A percentile compares a stretch with the other conserved stretches of the same genome.
Evolutionary conservation across 257 asterid species (phyloP).

Genomic region (Dorcoceras hygrometricum): DNA sequence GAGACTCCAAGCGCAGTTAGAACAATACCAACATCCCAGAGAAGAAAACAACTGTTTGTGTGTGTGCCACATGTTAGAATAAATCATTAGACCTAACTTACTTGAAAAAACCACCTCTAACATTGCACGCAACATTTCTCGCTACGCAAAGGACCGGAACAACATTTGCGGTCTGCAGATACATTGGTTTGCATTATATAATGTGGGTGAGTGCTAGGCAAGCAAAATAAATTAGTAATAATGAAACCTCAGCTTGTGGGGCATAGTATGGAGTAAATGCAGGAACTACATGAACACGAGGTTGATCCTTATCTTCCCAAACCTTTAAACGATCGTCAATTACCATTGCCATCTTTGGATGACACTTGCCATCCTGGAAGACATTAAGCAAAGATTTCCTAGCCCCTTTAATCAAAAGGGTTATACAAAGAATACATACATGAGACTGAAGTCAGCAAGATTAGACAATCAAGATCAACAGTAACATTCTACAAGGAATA

Average conservation of each 20-base stretch:
- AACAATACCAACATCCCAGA: conserved; percentile 13
- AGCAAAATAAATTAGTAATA: conserved; percentile 18
- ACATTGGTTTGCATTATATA: conserved; percentile 19
- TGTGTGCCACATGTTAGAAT: conserved; percentile 20
- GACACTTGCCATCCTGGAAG: conserved; percentile 85
- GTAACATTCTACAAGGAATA: conserved; percentile 10
- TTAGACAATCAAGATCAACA: background rate
- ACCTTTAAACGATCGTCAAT: conserved; percentile 95
- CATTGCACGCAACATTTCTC: conserved; percentile 98
- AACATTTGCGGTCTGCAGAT: conserved; percentile 65
- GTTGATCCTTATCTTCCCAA: conserved; percentile 98
- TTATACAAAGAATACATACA: conserved; percentile 4
- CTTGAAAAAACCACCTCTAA: conserved; percentile 94
- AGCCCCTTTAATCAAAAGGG: conserved; percentile 48
- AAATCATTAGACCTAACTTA: conserved; percentile 36
- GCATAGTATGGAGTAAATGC: conserved; percentile 96
- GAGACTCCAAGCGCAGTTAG: conserved; percentile 14
- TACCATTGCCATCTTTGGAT: conserved; percentile 98
- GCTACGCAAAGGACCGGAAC: conserved; percentile 97
- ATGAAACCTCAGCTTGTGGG: conserved; percentile 94
- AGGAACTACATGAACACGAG: conserved; percentile 98
- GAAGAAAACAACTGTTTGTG: background rate
- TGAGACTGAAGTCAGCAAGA: conserved; percentile 14
- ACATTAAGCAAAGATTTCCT: conserved; percentile 87
- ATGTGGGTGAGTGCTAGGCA: conserved; percentile 11